These are phyloP conservation scores for Leccinum longicurvipes DNA, from an alignment of 768 basidiomycete species.

Conservation along the genomic window DNA sequence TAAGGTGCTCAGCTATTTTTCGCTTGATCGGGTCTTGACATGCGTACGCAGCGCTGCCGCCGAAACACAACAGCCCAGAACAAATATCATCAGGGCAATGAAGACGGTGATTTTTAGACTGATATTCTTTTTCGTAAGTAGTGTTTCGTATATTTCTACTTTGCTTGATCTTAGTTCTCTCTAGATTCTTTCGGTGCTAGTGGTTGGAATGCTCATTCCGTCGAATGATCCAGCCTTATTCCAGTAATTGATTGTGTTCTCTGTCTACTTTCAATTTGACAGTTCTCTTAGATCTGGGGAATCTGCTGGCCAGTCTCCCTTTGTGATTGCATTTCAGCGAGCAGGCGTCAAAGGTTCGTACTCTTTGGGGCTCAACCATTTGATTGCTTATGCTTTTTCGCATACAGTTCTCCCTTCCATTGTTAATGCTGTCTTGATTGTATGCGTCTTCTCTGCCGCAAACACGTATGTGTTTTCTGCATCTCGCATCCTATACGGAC, in stretches of 20 bases:
- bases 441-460: slow-evolving; percentile 69
- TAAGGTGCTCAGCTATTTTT: slow-evolving; percentile 30
- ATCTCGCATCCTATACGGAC: slow-evolving; percentile 42
- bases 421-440: slow-evolving; percentile 70
- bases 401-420: slow-evolving; percentile 54
- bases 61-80: slow-evolving; percentile 74
- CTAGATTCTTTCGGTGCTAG: slow-evolving; percentile 32
- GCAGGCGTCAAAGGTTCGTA: slow-evolving; percentile 62
- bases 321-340: slow-evolving; percentile 75
- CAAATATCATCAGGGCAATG: slow-evolving; percentile 75
- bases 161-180: neutral
- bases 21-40: slow-evolving; percentile 9
- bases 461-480: slow-evolving; percentile 44
- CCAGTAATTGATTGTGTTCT: slow-evolving; percentile 21
- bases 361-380: slow-evolving; percentile 4
- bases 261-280: neutral
- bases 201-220: slow-evolving; percentile 77
- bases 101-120: slow-evolving; percentile 79
- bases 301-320: slow-evolving; percentile 72
- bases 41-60: slow-evolving; percentile 54
- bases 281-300: slow-evolving; percentile 4
- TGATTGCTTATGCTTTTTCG: neutral
- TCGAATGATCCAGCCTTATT: slow-evolving; percentile 58
- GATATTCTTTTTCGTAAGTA: slow-evolving; percentile 30
- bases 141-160: neutral